phyloP scores from a whole-genome alignment of 1,139 yeast genomes.

The Hemisphaericaspora lyxosophila region DNA sequence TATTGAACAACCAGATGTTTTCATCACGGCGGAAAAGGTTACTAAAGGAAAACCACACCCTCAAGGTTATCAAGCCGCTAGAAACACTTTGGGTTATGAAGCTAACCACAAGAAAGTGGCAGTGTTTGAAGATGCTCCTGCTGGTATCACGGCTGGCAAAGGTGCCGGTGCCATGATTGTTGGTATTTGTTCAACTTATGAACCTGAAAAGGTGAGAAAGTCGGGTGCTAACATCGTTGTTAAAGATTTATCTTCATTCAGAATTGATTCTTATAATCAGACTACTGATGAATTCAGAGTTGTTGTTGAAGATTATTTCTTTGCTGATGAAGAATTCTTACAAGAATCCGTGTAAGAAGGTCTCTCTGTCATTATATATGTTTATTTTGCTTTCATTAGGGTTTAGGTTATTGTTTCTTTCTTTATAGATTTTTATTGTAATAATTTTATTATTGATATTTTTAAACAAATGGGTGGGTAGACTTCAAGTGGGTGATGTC shows the following conservation, averaged over 20 bases:
- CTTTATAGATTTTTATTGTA: too few relatives aligned
- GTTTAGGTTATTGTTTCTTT: too few relatives aligned
- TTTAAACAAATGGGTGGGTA: too few relatives aligned
- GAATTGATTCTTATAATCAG: constrained; percentile 43
- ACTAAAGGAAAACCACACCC: constrained; percentile 82
- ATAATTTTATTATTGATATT: too few relatives aligned
- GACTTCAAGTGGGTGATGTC: too few relatives aligned
- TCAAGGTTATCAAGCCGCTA: constrained; percentile 70
- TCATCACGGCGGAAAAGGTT: constrained; percentile 80
- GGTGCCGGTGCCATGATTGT: constrained; percentile 81
- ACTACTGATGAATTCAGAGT: constrained; percentile 51
- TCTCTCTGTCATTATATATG: background rate
- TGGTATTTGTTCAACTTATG: constrained; percentile 82
- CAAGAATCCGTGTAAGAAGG: constrained; percentile 16
- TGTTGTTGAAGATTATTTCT: constrained; percentile 43
- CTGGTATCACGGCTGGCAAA: constrained; percentile 82
- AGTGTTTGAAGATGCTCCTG: constrained; percentile 87
- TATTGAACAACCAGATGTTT: constrained; percentile 63
- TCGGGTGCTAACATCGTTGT: constrained; percentile 84
- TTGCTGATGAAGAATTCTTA: constrained; percentile 47
- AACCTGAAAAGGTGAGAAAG: constrained; percentile 62
- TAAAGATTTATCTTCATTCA: constrained; percentile 58
- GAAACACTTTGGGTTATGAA: constrained; percentile 57
- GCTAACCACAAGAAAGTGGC: constrained; percentile 49
- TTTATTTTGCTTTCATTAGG: background rate